Conservation (phyloP, 495 filamentous ascomycete genomes). For the Penicillium simplicissimum region DNA sequence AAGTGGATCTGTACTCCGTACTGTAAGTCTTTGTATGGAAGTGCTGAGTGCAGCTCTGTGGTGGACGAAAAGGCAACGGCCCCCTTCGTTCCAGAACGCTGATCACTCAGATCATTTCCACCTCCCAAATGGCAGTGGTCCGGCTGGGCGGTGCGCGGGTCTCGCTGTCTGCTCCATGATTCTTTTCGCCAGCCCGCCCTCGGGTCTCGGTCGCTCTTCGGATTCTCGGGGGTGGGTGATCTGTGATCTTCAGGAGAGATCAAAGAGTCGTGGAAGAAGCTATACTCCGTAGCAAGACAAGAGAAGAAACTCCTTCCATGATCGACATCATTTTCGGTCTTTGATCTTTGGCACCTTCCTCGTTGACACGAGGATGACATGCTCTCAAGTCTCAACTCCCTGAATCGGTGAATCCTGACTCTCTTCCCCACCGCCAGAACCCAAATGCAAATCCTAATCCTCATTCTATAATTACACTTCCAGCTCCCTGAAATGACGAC, state of each 20-base stretch:
- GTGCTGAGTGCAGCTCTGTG: not conserved
- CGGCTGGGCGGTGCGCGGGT: not conserved
- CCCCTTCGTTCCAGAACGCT: slow-evolving; percentile 29
- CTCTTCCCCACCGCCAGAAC: not conserved
- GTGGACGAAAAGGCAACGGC: slow-evolving; percentile 8
- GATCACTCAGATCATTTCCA: slow-evolving; percentile 26
- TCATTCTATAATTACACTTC: not conserved
- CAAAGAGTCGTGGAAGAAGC: slow-evolving; percentile 2
- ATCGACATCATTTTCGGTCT: not conserved
- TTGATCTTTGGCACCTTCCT: slow-evolving; percentile 6
- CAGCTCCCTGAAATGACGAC: not conserved
- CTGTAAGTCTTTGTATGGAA: not conserved
- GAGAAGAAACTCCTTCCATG: no score
- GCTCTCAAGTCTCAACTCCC: not conserved
- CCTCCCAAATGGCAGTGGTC: slow-evolving; percentile 1
- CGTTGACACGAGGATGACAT: not conserved
- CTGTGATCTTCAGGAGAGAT: slow-evolving; percentile 21
- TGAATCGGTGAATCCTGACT: no score
- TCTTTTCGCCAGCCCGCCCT: slow-evolving; percentile 2
- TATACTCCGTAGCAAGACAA: not conserved
- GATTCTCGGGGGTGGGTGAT: not conserved
- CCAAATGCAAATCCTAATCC: not conserved
- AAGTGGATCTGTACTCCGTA: no score
- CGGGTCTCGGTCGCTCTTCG: slow-evolving; percentile 5
- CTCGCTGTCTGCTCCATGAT: slow-evolving; percentile 1